phyloP scores from a whole-genome alignment of 352 stramenopile genomes.

The Pythium monospermum region DNA sequence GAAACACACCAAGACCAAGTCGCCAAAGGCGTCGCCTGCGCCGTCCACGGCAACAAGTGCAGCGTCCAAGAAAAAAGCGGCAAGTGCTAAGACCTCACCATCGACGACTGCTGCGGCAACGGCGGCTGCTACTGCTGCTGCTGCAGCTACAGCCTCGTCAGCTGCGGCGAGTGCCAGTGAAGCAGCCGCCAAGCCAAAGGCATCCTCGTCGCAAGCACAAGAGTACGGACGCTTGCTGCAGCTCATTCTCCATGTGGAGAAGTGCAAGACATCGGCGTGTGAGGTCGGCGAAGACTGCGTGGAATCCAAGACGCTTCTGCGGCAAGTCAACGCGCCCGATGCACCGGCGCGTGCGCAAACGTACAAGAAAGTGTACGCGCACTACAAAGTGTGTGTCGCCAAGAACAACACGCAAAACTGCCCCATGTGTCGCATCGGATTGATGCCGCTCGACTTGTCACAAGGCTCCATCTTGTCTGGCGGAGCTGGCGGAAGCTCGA shows the following conservation, averaged over 20 bases:
- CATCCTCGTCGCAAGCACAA: conserved; percentile 27
- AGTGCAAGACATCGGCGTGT: conserved; percentile 59
- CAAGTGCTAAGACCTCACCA: conserved; percentile 12
- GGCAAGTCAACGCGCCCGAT: conserved; percentile 66
- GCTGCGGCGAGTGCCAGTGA: not conserved
- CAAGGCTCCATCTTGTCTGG: not conserved
- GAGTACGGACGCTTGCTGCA: conserved; percentile 83
- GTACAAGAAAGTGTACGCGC: conserved; percentile 79
- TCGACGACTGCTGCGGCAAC: conserved; percentile 15
- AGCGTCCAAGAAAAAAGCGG: conserved; percentile 27
- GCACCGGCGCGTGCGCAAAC: conserved; percentile 74
- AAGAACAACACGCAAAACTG: conserved; percentile 81
- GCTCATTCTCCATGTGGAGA: conserved; percentile 82
- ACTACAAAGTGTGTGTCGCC: conserved; percentile 76
- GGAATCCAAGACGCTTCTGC: conserved; percentile 69
- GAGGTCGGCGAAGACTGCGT: conserved; percentile 67
- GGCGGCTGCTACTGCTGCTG: not conserved
- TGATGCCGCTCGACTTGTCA: conserved; percentile 41
- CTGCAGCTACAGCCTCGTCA: conserved; percentile 3
- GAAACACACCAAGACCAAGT: conserved; percentile 54
- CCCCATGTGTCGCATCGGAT: conserved; percentile 81
- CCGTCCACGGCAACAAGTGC: not conserved
- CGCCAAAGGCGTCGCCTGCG: conserved; percentile 40
- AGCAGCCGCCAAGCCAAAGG: conserved; percentile 15
- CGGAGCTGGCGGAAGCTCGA: not conserved